Conservation (phyloP, 495 filamentous ascomycete species). For the Hyaloscypha hepaticicola region DNA sequence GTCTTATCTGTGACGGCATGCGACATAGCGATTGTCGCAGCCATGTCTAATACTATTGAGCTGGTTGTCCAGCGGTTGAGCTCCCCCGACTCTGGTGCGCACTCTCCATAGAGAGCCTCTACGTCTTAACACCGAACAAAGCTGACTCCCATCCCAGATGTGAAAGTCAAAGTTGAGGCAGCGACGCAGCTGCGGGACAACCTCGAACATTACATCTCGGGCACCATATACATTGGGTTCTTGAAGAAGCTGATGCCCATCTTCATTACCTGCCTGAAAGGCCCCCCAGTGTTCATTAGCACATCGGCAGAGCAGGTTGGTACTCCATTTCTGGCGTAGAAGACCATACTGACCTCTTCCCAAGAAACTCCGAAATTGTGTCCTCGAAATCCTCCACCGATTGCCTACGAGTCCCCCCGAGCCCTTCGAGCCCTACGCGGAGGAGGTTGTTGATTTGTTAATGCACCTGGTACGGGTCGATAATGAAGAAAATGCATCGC, state of each 20-base stretch:
- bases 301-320: constrained; percentile 77
- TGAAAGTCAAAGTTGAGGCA: constrained; percentile 71
- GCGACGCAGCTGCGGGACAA: constrained; percentile 81
- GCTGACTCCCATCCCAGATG: constrained; percentile 50
- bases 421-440: constrained; percentile 80
- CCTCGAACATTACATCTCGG: constrained; percentile 65
- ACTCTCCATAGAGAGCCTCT: not conserved
- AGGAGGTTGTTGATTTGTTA: constrained; percentile 80
- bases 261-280: constrained; percentile 81
- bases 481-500: constrained; percentile 96
- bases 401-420: constrained; percentile 79
- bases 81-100: constrained; percentile 50
- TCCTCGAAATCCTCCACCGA: constrained; percentile 92
- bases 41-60: constrained; percentile 54
- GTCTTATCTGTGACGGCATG: constrained; percentile 24
- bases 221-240: constrained; percentile 67
- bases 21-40: constrained; percentile 35
- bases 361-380: constrained; percentile 84
- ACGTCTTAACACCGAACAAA: not conserved
- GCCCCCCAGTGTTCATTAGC: constrained; percentile 87
- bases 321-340: constrained; percentile 14
- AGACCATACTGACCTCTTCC: constrained; percentile 23
- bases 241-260: constrained; percentile 84
- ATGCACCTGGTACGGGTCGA: constrained; percentile 86
- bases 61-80: constrained; percentile 53